Base-by-base conservation (phyloP, 805 yeast species). In the Candida vaughaniae region DNA sequence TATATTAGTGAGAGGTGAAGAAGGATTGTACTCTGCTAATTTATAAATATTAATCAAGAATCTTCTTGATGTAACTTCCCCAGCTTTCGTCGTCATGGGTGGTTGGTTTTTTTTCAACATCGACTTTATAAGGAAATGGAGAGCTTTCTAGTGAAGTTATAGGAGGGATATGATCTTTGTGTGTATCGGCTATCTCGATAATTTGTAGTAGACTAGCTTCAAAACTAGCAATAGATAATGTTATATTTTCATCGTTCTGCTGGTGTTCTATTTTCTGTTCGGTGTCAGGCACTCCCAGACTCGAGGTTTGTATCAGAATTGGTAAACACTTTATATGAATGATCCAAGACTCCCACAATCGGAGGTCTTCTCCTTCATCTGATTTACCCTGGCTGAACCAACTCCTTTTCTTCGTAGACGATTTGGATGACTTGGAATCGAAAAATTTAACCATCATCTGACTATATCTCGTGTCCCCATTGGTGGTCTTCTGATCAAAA, bases 311-410 rank as follows among this genome's bases (percentile, higher is more conserved):
- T 11, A 22, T 14, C 10, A 16, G 6, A 3, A 55, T 39, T 6
- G 75, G 66, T 19, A 74, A 55, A 6, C 78, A 62, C 19, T 64
- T 66, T 7, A 82, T 62, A 23, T 69, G 70, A 30, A 85, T 55
- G 4, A 64, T 56, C 95, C 95, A 85, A 16, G 71, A 65, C 52
- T 85, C 95, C 89, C 93, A 85, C 46, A 75, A 62, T 16, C 58
- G 55, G 16, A 63, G 49, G 20, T 73, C 76, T 29, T 72, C 77
- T 3, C 45, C 38, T 11, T 44, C 43, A 15, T 45, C 45, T 5
- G 36, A 27, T 41, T 48, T 43, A 14, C 48, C 49, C 46, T 54
- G 68, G 26, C 75, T 78, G 56, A 77, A 79, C 82, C 84, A 78
- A 25, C 80, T 69, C 15, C 69, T 60, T 39, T 73, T 73, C 58